phyloP scores from a whole-genome alignment of 1,139 yeast genomes.

The Lodderomyces pseudojiufengensis region DNA sequence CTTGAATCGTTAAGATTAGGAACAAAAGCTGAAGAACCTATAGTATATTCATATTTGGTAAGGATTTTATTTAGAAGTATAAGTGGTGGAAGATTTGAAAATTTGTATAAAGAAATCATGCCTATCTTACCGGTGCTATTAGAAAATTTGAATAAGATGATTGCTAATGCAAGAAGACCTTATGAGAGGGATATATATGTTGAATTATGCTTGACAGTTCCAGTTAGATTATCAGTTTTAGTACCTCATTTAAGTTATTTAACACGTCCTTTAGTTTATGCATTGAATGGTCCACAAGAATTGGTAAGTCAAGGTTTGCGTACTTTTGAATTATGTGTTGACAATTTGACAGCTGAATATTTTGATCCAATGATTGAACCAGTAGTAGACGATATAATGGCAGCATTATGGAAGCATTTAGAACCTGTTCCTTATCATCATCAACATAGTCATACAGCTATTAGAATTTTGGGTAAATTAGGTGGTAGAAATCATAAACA shows the following conservation, averaged over 20 bases:
- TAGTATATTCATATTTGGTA: constrained; percentile 82
- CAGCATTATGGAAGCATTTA: constrained; percentile 86
- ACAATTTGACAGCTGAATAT: constrained; percentile 91
- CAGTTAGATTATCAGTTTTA: constrained; percentile 85
- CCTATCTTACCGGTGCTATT: constrained; percentile 84
- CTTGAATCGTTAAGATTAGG: constrained; percentile 76
- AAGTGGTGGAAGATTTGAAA: constrained; percentile 94
- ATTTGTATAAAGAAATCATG: constrained; percentile 84
- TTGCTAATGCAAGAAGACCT: constrained; percentile 78
- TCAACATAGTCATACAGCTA: constrained; percentile 91
- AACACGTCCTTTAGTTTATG: constrained; percentile 87
- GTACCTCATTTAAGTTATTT: constrained; percentile 88
- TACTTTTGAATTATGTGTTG: constrained; percentile 94
- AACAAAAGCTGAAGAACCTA: constrained; percentile 88
- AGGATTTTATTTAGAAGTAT: constrained; percentile 89
- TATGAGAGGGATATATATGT: constrained; percentile 93
- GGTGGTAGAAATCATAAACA: constrained; percentile 95
- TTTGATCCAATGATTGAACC: constrained; percentile 97
- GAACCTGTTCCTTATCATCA: constrained; percentile 92
- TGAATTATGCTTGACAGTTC: constrained; percentile 91
- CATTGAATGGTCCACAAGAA: constrained; percentile 87
- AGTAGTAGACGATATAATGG: constrained; percentile 88
- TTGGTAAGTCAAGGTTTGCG: constrained; percentile 90
- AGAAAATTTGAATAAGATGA: constrained; percentile 80
- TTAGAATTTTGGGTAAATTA: constrained; percentile 86